These are phyloP conservation scores for Cryphonectria carpinicola DNA, from an alignment of 2,329 filamentous ascomycete genomes.

Conservation along the genomic window DNA sequence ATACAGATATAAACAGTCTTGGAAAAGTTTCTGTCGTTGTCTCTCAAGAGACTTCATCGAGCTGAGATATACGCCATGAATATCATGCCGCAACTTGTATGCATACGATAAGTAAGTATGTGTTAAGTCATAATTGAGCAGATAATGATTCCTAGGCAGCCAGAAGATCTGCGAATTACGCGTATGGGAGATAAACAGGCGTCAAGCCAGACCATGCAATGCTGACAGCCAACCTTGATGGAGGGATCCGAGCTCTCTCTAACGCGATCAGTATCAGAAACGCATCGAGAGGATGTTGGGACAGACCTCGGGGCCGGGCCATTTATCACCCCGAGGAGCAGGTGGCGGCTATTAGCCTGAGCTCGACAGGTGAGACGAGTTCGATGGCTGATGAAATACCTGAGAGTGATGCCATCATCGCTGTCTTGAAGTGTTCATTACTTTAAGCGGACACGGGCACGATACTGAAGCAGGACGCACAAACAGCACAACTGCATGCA, in stretches of 20 bases:
- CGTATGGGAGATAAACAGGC: background rate
- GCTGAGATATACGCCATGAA: background rate
- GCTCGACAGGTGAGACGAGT: conserved; percentile 20
- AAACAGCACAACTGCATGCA: background rate
- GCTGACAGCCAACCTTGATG: background rate
- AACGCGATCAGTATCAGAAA: background rate
- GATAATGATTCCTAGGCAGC: background rate
- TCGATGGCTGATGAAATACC: conserved; percentile 15
- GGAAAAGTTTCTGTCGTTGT: no score
- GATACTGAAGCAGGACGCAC: background rate
- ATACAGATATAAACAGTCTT: no score
- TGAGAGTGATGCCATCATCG: conserved; percentile 24
- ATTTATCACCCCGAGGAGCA: conserved; percentile 4
- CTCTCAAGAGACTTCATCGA: background rate
- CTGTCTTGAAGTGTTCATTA: background rate
- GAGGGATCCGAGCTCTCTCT: background rate
- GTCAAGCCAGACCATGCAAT: background rate
- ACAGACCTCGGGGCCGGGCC: background rate
- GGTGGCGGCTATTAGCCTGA: background rate
- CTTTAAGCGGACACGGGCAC: background rate
- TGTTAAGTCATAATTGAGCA: background rate
- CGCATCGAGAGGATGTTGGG: background rate
- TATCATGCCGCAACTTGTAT: background rate
- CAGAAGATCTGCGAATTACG: background rate
- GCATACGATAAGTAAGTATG: no score